phyloP scores from a whole-genome alignment of 2,329 filamentous ascomycete species.

The Neonectria ditissima region DNA sequence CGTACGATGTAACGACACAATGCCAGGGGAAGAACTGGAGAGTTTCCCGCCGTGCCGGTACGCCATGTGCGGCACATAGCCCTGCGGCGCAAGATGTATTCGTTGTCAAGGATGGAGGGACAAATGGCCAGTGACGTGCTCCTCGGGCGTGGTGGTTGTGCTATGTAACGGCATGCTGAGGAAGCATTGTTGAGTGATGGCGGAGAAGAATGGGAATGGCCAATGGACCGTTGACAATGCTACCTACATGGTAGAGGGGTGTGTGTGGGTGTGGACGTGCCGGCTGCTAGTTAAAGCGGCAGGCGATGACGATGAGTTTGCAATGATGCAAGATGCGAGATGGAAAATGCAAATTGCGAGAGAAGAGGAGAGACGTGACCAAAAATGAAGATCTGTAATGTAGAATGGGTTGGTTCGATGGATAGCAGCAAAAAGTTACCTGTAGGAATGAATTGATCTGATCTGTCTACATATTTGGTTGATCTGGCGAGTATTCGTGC shows the following conservation, averaged over 20 bases:
- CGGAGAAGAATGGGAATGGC: neutral
- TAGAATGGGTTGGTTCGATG: neutral
- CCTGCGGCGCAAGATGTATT: neutral
- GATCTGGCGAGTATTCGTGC: too few relatives aligned
- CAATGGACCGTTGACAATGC: too few relatives aligned
- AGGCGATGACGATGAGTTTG: conserved; percentile 11
- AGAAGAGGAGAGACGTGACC: neutral
- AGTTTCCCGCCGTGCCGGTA: neutral
- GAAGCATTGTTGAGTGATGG: neutral
- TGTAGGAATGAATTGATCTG: conserved; percentile 1
- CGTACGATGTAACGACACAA: conserved; percentile 36
- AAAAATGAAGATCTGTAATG: neutral
- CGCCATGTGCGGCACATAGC: neutral
- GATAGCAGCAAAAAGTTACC: neutral
- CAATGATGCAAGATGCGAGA: conserved; percentile 15
- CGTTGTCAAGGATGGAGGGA: neutral
- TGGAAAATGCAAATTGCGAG: neutral
- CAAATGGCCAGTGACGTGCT: neutral
- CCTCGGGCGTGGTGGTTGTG: neutral
- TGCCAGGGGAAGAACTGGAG: neutral
- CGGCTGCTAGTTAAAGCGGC: conserved; percentile 18
- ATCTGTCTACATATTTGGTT: neutral
- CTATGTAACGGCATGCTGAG: neutral
- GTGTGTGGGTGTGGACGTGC: neutral
- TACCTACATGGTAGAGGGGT: too few relatives aligned